Conservation (phyloP, 164 flowering plant genomes). For the Amborella trichopoda region DNA sequence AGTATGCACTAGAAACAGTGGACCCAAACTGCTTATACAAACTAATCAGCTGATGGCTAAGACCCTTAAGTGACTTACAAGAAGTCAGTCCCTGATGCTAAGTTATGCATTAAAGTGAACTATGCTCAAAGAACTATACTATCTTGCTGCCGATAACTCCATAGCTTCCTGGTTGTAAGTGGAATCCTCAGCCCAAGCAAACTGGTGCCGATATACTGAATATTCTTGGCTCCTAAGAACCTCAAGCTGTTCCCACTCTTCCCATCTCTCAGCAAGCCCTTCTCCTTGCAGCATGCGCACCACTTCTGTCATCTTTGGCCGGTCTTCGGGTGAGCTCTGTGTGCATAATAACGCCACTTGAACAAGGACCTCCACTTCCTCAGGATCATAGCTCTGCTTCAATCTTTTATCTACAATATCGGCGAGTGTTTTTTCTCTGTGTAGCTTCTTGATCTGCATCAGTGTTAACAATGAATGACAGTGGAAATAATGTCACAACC, state of each 20-base stretch:
- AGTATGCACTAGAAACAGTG: too few relatives aligned
- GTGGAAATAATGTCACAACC: too few relatives aligned
- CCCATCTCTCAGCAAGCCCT: constrained; percentile 67
- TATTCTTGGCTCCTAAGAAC: constrained; percentile 31
- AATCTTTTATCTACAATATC: constrained; percentile 65
- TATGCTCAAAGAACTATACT: constrained; percentile 5
- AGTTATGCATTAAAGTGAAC: not conserved
- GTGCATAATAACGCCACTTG: constrained; percentile 85
- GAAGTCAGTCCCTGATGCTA: too few relatives aligned
- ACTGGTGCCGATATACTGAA: constrained; percentile 32
- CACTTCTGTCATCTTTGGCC: constrained; percentile 77
- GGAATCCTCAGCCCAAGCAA: constrained; percentile 66
- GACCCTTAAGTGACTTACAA: too few relatives aligned
- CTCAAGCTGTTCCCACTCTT: constrained; percentile 67
- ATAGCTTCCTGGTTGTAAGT: constrained; percentile 61
- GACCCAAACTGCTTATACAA: too few relatives aligned
- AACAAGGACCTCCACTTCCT: constrained; percentile 62
- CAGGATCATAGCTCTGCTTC: constrained; percentile 31
- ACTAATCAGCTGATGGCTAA: too few relatives aligned
- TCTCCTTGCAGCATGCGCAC: constrained; percentile 62
- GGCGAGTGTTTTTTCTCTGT: constrained; percentile 53
- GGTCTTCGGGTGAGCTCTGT: constrained; percentile 72
- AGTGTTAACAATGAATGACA: too few relatives aligned
- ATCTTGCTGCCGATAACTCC: constrained; percentile 68
- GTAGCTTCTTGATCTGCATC: constrained; percentile 72